These are phyloP conservation scores for Asparagopsis taxiformis DNA, from an alignment of 31 red algal genomes.

Conservation along the genomic window DNA sequence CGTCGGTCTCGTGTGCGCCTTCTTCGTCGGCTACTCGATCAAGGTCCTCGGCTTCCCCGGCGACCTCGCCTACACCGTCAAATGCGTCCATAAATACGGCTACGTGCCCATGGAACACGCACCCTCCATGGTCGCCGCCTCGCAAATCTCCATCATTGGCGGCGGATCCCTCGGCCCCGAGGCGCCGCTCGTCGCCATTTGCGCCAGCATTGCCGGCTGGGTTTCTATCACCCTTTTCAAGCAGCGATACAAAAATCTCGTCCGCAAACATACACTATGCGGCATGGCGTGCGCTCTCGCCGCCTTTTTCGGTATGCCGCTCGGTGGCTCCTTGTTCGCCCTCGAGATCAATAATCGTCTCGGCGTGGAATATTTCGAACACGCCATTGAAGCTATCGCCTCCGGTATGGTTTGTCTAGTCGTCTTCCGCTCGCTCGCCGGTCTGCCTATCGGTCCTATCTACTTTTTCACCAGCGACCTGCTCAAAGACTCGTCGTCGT, in stretches of 20 bases:
- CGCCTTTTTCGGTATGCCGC: conserved; percentile 90
- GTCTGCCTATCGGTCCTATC: conserved; percentile 79
- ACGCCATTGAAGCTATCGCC: conserved; percentile 77
- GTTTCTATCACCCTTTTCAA: conserved; percentile 56
- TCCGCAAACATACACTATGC: conserved; percentile 77
- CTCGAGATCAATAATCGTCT: conserved; percentile 86
- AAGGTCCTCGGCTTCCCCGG: conserved; percentile 78
- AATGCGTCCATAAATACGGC: conserved; percentile 78
- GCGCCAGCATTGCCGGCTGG: conserved; percentile 72
- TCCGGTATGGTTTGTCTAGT: conserved; percentile 69
- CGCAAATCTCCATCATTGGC: conserved; percentile 81
- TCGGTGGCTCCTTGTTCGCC: conserved; percentile 89
- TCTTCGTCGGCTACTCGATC: conserved; percentile 66
- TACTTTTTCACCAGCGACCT: conserved; percentile 45
- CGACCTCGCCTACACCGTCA: conserved; percentile 83
- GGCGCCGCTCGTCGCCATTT: conserved; percentile 92
- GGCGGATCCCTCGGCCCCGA: conserved; percentile 88
- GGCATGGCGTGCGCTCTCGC: conserved; percentile 93
- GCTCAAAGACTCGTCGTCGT: conserved; percentile 49
- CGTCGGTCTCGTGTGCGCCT: conserved; percentile 48
- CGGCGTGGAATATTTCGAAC: conserved; percentile 93
- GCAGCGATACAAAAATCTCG: conserved; percentile 60
- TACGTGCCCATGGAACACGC: conserved; percentile 69
- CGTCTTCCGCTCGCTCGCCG: conserved; percentile 74
- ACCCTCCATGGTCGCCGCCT: conserved; percentile 69